A percentile compares a stretch with the other conserved stretches of the same genome.
Conservation (phyloP, 2,329 filamentous ascomycete species). For the Sclerotinia nivalis region DNA sequence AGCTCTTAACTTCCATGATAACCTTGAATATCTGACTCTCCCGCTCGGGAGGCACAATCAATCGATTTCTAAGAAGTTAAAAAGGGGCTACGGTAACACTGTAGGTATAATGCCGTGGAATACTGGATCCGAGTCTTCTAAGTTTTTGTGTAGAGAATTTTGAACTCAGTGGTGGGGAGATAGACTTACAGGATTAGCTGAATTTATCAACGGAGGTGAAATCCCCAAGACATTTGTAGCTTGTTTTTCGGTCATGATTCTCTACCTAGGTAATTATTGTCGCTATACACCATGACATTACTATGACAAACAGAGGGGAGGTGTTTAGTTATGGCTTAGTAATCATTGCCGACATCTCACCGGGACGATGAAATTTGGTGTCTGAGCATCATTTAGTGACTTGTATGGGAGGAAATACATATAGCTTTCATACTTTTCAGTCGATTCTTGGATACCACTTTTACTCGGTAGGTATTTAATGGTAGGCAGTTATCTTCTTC, state of each 20-base stretch:
- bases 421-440: too few species aligned
- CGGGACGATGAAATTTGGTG: neutral
- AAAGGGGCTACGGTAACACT: neutral
- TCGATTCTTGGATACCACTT: too few species aligned
- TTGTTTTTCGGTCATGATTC: neutral
- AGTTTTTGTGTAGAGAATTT: neutral
- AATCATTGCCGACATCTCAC: neutral
- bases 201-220: conserved; percentile 64
- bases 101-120: neutral
- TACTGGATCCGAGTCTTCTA: neutral
- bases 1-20: neutral
- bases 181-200: conserved; percentile 57
- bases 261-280: neutral
- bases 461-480: neutral
- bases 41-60: neutral
- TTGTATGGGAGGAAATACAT: too few species aligned
- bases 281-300: neutral
- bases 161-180: neutral
- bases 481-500: neutral
- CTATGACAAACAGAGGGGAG: neutral
- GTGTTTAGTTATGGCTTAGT: neutral
- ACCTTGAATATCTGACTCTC: neutral
- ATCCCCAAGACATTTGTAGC: conserved; percentile 24
- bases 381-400: too few species aligned
- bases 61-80: neutral